Conservation (phyloP, 108 stramenopile genomes). For the Seminavis robusta region DNA sequence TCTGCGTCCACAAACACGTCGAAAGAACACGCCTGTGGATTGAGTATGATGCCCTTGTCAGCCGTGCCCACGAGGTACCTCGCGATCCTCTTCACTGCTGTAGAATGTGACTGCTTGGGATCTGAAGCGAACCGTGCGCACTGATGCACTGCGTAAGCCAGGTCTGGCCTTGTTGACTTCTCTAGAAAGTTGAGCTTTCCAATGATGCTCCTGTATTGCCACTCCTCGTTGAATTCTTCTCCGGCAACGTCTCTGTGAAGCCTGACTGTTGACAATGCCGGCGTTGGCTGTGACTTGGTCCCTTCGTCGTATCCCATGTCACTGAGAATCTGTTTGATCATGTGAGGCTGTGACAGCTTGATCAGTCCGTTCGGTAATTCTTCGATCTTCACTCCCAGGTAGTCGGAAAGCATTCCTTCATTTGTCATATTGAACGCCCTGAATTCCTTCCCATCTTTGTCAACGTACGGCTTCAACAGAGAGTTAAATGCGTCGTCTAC, state of each 20-base stretch:
- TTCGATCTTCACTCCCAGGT: constrained; percentile 38
- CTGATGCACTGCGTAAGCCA: constrained; percentile 25
- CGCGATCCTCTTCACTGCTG: constrained; percentile 14
- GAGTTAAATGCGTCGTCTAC: constrained; percentile 28
- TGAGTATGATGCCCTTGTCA: constrained; percentile 23
- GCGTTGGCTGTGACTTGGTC: constrained; percentile 2
- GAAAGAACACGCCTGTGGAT: constrained; percentile 13
- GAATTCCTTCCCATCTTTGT: constrained; percentile 13
- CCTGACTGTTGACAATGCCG: neutral
- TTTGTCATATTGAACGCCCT: constrained; percentile 16
- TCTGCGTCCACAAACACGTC: constrained; percentile 41
- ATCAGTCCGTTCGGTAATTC: constrained; percentile 1
- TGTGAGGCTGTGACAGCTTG: constrained; percentile 23
- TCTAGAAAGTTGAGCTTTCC: constrained; percentile 35
- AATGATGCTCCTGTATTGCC: constrained; percentile 23
- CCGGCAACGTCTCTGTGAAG: constrained; percentile 3
- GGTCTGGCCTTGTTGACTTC: constrained; percentile 17
- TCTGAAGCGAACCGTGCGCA: constrained; percentile 17
- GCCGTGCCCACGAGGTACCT: constrained; percentile 20
- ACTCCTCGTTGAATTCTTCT: constrained; percentile 3
- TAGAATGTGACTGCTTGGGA: constrained; percentile 17
- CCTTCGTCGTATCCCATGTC: constrained; percentile 1
- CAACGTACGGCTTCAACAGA: too few species aligned
- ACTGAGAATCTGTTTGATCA: constrained; percentile 20
- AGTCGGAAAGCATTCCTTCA: constrained; percentile 49